Evolutionary conservation across 1,139 yeast genomes (phyloP).

Genomic region (Candida tropicalis): DNA sequence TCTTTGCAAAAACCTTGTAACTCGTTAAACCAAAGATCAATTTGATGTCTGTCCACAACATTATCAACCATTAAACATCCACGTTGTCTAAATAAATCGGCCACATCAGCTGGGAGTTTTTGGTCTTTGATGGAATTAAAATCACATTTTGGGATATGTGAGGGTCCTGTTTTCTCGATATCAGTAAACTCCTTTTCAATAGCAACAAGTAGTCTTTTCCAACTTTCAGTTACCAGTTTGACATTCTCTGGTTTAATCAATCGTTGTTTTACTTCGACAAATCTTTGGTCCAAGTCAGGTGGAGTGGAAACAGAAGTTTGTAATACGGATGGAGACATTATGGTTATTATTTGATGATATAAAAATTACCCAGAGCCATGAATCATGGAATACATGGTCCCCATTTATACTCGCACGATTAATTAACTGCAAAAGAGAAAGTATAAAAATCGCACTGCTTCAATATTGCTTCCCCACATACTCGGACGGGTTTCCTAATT

Average conservation of each 20-base stretch:
- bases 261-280: slow-evolving; percentile 17
- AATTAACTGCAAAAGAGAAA: too few relatives aligned
- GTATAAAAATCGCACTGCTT: too few relatives aligned
- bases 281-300: slow-evolving; percentile 17
- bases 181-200: slow-evolving; percentile 19
- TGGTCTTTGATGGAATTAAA: slow-evolving; percentile 20
- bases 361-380: neutral
- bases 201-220: slow-evolving; percentile 25
- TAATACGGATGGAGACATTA: slow-evolving; percentile 12
- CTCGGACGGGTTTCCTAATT: slow-evolving; percentile 2
- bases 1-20: slow-evolving; percentile 23
- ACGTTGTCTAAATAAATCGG: slow-evolving; percentile 17
- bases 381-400: too few relatives aligned
- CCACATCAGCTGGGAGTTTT: slow-evolving; percentile 17
- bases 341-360: neutral
- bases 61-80: slow-evolving; percentile 26
- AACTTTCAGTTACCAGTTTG: slow-evolving; percentile 23
- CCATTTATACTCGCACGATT: too few relatives aligned
- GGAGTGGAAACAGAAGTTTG: slow-evolving; percentile 8
- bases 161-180: slow-evolving; percentile 19
- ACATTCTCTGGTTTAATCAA: slow-evolving; percentile 25
- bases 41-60: slow-evolving; percentile 20
- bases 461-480: neutral
- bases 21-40: slow-evolving; percentile 22
- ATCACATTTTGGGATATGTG: slow-evolving; percentile 20